Conservation (phyloP, 768 basidiomycete species). For the Hysterangium stoloniferum region DNA sequence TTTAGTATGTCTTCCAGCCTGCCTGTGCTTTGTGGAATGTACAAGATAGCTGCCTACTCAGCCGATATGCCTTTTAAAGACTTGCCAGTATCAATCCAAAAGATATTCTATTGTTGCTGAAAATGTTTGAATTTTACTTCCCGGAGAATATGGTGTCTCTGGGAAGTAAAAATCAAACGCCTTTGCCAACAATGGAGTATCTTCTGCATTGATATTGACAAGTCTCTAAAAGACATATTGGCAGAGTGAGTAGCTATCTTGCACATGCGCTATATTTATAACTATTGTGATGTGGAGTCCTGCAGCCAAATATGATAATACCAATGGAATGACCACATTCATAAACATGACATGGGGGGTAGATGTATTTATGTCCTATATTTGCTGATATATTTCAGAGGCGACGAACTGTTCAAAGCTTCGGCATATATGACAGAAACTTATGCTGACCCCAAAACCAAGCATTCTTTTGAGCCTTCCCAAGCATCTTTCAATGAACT, state of each 20-base stretch:
- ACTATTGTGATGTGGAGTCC: constrained; percentile 33
- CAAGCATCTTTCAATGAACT: not conserved
- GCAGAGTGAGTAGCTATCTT: constrained; percentile 35
- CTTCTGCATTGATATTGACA: constrained; percentile 59
- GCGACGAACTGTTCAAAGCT: constrained; percentile 72
- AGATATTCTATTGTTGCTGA: too few relatives aligned
- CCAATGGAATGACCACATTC: constrained; percentile 62
- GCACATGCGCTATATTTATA: too few relatives aligned
- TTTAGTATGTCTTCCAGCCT: too few relatives aligned
- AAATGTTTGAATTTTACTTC: too few relatives aligned
- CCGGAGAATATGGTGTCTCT: too few relatives aligned
- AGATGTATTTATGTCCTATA: constrained; percentile 18
- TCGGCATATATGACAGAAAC: constrained; percentile 70
- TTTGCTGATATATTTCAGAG: constrained; percentile 31
- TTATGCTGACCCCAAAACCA: constrained; percentile 9
- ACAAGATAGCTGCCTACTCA: constrained; percentile 33
- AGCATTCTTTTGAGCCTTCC: not conserved
- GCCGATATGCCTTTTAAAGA: constrained; percentile 38
- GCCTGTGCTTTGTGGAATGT: too few relatives aligned
- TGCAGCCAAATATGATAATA: constrained; percentile 56
- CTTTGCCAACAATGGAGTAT: too few relatives aligned
- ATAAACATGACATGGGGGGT: constrained; percentile 30
- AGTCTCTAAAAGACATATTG: constrained; percentile 40
- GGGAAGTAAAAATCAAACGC: too few relatives aligned
- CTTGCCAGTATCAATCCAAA: constrained; percentile 60